These are phyloP conservation scores for Skeletonema menzelii DNA, from an alignment of 108 stramenopile species.

Conservation along the genomic window DNA sequence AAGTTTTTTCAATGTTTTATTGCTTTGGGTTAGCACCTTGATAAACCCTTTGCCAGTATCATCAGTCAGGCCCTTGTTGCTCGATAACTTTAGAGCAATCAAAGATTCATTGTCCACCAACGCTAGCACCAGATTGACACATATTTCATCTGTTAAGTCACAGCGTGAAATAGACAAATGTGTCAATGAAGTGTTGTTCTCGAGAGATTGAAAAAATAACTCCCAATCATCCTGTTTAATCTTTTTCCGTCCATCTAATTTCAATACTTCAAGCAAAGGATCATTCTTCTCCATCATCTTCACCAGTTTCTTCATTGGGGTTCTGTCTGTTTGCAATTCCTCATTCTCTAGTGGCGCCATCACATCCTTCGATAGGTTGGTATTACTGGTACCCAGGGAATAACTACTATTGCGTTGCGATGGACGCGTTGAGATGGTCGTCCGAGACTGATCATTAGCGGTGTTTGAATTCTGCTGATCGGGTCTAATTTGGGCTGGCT, in stretches of 20 bases:
- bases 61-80: conserved; percentile 21
- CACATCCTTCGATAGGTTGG: not conserved
- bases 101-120: conserved; percentile 28
- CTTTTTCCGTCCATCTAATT: conserved; percentile 26
- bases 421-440: not conserved
- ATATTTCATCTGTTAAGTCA: conserved; percentile 16
- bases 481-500: no score
- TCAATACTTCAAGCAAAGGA: conserved; percentile 19
- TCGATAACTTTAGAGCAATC: conserved; percentile 12
- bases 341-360: conserved; percentile 15
- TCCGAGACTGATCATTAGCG: not conserved
- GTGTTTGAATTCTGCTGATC: not conserved
- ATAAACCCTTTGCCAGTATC: conserved; percentile 3
- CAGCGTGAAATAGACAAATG: conserved; percentile 22
- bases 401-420: no score
- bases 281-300: conserved; percentile 18
- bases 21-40: conserved; percentile 6
- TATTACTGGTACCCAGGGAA: conserved; percentile 5
- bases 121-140: conserved; percentile 10
- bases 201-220: conserved; percentile 20
- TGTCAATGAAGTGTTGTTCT: conserved; percentile 18
- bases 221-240: conserved; percentile 22
- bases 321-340: conserved; percentile 4
- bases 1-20: conserved; percentile 17
- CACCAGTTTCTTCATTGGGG: conserved; percentile 23